These are phyloP conservation scores for Talaromyces wortmannii DNA, from an alignment of 495 filamentous ascomycete species.

Conservation along the genomic window DNA sequence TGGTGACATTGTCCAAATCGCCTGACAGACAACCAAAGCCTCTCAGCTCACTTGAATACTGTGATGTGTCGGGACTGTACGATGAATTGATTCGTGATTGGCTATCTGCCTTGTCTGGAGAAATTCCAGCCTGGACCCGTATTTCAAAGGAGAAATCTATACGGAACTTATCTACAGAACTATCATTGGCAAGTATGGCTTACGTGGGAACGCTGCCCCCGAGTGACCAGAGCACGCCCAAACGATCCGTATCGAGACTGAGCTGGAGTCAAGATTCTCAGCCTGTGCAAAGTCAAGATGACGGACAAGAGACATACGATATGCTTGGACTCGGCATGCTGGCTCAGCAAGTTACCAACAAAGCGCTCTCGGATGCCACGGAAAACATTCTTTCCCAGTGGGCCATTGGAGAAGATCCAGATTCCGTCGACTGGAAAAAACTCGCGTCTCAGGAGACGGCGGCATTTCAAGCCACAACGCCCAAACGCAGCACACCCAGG, in stretches of 20 bases:
- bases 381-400: slow-evolving; percentile 35
- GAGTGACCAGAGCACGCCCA: background rate
- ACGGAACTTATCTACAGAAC: slow-evolving; percentile 29
- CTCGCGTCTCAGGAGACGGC: slow-evolving; percentile 11
- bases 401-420: slow-evolving; percentile 29
- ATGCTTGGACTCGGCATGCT: slow-evolving; percentile 1
- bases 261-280: background rate
- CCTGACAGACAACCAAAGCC: background rate
- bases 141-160: slow-evolving; percentile 34
- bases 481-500: slow-evolving; percentile 12
- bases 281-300: background rate
- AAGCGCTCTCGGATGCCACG: background rate
- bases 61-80: slow-evolving; percentile 25
- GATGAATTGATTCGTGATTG: slow-evolving; percentile 32
- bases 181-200: slow-evolving; percentile 27
- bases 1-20: background rate
- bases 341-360: background rate
- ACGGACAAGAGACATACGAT: background rate
- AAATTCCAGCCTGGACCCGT: slow-evolving; percentile 28
- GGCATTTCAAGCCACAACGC: slow-evolving; percentile 9
- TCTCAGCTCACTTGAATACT: background rate
- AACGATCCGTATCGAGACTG: background rate
- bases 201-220: background rate
- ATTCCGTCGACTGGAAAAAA: slow-evolving; percentile 30
- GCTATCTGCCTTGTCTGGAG: slow-evolving; percentile 24